phyloP scores from a whole-genome alignment of 306 rosid species.

The Senna siamea region DNA sequence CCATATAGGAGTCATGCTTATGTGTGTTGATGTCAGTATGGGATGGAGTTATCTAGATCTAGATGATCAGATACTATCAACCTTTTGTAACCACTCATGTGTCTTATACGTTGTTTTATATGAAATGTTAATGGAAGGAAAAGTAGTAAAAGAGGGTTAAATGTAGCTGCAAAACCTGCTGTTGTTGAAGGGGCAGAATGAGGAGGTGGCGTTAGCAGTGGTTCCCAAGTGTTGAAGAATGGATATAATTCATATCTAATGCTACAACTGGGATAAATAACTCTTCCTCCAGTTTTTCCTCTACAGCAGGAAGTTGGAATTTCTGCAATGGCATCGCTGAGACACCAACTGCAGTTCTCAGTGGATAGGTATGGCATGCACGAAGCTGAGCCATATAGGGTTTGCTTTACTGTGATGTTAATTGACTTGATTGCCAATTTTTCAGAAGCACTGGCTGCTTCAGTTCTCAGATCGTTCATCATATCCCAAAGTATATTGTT shows the following conservation, averaged over 20 bases:
- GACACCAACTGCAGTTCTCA: slow-evolving; percentile 43
- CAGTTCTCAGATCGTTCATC: slow-evolving; percentile 33
- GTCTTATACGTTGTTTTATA: neutral
- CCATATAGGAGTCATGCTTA: neutral
- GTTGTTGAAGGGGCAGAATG: slow-evolving; percentile 17
- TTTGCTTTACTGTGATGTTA: slow-evolving; percentile 29
- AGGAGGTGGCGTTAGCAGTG: neutral
- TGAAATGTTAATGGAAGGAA: neutral
- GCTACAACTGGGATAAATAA: slow-evolving; percentile 36
- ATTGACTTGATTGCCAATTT: neutral
- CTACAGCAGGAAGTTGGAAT: slow-evolving; percentile 35
- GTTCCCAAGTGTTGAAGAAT: neutral
- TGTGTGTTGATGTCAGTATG: neutral
- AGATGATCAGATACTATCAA: neutral
- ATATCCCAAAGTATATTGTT: slow-evolving; percentile 36
- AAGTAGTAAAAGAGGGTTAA: neutral
- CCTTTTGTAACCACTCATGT: neutral
- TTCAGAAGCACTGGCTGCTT: slow-evolving; percentile 17
- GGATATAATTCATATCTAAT: slow-evolving; percentile 36
- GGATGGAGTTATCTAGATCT: neutral
- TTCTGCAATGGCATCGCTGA: slow-evolving; percentile 38
- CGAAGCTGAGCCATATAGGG: slow-evolving; percentile 31
- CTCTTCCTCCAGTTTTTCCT: slow-evolving; percentile 39
- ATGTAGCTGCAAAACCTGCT: slow-evolving; percentile 35
- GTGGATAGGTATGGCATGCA: slow-evolving; percentile 32